Evolutionary conservation across 352 stramenopile species (phyloP), one percentile per base, ranked within the genome.

Genomic region (Aphanomyces cochlioides): DNA sequence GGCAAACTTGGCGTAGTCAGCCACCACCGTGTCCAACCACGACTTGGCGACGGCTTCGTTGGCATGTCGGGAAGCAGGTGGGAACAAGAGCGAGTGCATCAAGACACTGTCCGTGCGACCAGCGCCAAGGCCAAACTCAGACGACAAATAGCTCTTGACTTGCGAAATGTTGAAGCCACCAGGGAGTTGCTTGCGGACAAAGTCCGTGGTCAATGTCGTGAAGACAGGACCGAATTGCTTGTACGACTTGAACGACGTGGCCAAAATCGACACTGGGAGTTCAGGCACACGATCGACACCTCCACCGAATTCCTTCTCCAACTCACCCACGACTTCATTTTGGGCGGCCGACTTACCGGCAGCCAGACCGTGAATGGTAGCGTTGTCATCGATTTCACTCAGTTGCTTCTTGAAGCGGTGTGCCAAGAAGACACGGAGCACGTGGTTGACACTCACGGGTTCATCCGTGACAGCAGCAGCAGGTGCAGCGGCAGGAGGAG

Each of bases 311-410:
- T 96, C 88, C 69, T 91, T 90, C 66, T 90, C 86, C 5, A 96
- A 66, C 48, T 94, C 88, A 17, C 88, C 88, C 57, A 92, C 78
- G 53, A 94, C 89, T 58, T 96, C 88, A 66, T 96, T 96, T 76
- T 93, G 86, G 13, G 93, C 76, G 12, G 88, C 88, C 43, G 83
- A 92, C 73, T 96, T 94, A 41, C 88, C 88, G 21, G 81, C 85
- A 19, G 78, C 90, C 3, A 94, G 76, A 13, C 78, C 84, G 78
- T 93, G 91, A 15, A 96, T 75, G 40, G 90, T 79, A 7, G 83
- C 84, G 21, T 88, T 80, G 3, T 81, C 78, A 37, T 76, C 82
- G 37, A 96, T 80, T 45, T 92, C 84, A 19, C 48, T 58, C 8
- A 94, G 60, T 0, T 78, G 57, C 75, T 92, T 93, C 74, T 92